Evolutionary conservation across 257 asterid genomes (phyloP), one percentile per base, ranked within the genome.

Genomic region (Plantago major): DNA sequence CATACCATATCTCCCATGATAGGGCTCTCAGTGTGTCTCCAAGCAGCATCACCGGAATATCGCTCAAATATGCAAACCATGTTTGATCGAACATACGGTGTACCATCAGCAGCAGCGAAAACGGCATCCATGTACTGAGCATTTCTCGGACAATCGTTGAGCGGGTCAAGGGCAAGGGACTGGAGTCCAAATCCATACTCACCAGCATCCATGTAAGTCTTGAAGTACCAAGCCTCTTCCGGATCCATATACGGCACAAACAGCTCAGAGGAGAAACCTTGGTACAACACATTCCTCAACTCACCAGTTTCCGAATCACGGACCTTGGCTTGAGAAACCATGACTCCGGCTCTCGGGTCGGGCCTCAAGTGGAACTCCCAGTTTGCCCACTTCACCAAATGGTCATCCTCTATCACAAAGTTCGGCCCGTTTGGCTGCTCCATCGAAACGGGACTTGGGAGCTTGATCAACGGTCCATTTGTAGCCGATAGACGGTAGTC

Each of bases 381-480:
- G 26, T 88, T 91, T 3, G 98, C 98, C 98, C 98, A 91, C 77
- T 77, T 86, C 19, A 91, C 94, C 52, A 72, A 49, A 69, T 88
- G 95, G 10, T 74, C 77, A 15, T 73, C 81, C 14, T 88, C 90
- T 11, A 91, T 69, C 0, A 87, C 88, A 38, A 78, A 91, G 78
- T 94, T 91, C 16, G 98, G 98, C 10, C 98, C 98, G n/a, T 78
- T 76, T 53, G 98, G 97, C 46, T 92, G 98, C 79, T 92, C 98
- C 69, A 88, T 82, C 37, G 85, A 73, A 7, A 90, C 55, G 10
- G 96, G 95, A 68, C 57, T 87, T 2, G 79, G 60, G 28, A 80
- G 76, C 82, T 81, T 84, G 73, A 73, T 33, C 12, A 71, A 46
- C 0, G 86, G 72, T 11, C 63, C 58, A 14, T 74, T 73, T 16